Base-by-base conservation (phyloP, 139 green algal species). In the Coccomyxa sp. region DNA sequence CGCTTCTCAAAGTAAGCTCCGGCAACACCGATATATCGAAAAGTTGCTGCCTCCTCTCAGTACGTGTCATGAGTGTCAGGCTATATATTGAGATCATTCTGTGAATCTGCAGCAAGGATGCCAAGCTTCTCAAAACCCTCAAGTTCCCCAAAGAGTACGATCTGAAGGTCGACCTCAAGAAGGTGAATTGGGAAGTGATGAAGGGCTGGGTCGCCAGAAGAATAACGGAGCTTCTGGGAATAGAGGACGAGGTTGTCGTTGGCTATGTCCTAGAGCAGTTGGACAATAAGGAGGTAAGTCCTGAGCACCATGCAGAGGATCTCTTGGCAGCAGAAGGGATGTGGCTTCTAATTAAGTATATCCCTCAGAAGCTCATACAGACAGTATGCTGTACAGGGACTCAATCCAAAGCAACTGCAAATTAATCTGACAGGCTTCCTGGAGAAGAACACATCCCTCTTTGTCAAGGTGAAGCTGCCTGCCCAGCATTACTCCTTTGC, bases 211-310 rank as follows among this genome's bases (percentile, higher is more conserved):
- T 98, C 16, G 89, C 89, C 8, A 94, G 94, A 73, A 85, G 96
- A 1, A 87, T 98, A 1, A 99, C 95, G 1, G 92, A 99, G 87
- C 82, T 99, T 38, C 86, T 99, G 70, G 90, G 91, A 9, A 78
- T 97, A 40, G 95, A 99, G 84, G 95, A 99, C 83, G 95, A 99
- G 37, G 93, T 99, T 35, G 85, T 99, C 4, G 95, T 98, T 37
- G 87, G 81, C 55, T 96, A 97, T 80, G 92, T 98, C n/a, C 92
- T 93, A 76, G 94, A 94, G 77, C 84, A 94, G 54, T 78, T 99
- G 38, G 93, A 97, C n/a, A 87, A 87, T 18, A 82, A 92, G 6
- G 79, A 93, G 83, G 86, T 78, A 10, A 31, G 39, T 35, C 35
- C 33, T 75, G 58, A 31, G n/a, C n/a, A n/a, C n/a, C n/a, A n/a